phyloP scores from a whole-genome alignment of 495 filamentous ascomycete species.

The Aspergillus sclerotiicarbonarius region DNA sequence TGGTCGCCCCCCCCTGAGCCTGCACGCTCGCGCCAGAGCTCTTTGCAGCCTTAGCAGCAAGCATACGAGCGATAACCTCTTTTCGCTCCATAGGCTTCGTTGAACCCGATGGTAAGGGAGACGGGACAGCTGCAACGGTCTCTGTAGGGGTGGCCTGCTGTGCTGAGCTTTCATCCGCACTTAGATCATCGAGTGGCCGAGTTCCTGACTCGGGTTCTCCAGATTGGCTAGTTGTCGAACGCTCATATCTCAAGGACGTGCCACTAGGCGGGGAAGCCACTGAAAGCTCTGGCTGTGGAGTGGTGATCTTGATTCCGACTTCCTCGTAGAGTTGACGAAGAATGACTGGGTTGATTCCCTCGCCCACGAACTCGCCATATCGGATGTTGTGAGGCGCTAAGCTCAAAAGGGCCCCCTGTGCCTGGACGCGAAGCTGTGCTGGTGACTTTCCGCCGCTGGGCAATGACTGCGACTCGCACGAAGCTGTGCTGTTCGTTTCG shows the following conservation, averaged over 20 bases:
- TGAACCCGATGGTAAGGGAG: slow-evolving; percentile 19
- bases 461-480: slow-evolving; percentile 4
- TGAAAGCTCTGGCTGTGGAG: slow-evolving; percentile 10
- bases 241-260: neutral
- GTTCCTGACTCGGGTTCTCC: neutral
- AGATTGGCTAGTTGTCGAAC: neutral
- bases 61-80: slow-evolving; percentile 70
- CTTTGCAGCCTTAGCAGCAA: slow-evolving; percentile 57
- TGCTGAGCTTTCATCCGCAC: slow-evolving; percentile 2
- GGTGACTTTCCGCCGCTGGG: slow-evolving; percentile 19
- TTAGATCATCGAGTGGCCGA: neutral
- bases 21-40: slow-evolving; percentile 20
- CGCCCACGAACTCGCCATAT: slow-evolving; percentile 65
- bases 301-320: slow-evolving; percentile 51
- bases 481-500: neutral
- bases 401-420: slow-evolving; percentile 64
- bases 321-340: slow-evolving; percentile 65
- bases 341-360: slow-evolving; percentile 64
- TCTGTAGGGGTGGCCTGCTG: neutral
- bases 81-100: slow-evolving; percentile 66
- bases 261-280: neutral
- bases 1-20: slow-evolving; percentile 16
- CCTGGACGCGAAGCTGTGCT: slow-evolving; percentile 60
- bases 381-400: slow-evolving; percentile 63
- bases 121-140: slow-evolving; percentile 8